Conservation (phyloP, 1,139 yeast species). For the Taiozyma sp. region DNA sequence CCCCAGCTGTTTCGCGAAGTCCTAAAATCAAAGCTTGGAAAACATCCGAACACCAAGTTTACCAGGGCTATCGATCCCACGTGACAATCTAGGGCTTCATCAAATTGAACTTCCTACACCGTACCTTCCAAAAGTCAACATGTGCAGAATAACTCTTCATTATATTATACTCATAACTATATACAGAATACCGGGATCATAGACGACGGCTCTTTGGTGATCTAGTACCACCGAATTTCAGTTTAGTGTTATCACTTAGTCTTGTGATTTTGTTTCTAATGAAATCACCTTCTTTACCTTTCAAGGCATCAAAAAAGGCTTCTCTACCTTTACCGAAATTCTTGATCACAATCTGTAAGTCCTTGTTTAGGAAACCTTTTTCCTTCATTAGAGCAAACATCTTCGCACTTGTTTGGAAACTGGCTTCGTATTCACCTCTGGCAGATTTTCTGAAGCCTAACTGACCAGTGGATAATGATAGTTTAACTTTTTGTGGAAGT, state of each 20-base stretch:
- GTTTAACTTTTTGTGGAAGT: slow-evolving; percentile 71
- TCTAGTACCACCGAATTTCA: slow-evolving; percentile 91
- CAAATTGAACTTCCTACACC: background rate
- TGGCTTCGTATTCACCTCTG: slow-evolving; percentile 91
- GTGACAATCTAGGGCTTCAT: too few species aligned
- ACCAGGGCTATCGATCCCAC: background rate
- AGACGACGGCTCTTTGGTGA: slow-evolving; percentile 82
- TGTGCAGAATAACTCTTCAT: background rate
- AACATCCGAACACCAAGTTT: slow-evolving; percentile 3
- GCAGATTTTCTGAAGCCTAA: slow-evolving; percentile 75
- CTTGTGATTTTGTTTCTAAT: slow-evolving; percentile 63
- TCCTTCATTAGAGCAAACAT: slow-evolving; percentile 71
- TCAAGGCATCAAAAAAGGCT: slow-evolving; percentile 79
- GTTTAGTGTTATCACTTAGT: slow-evolving; percentile 70
- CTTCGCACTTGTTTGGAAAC: slow-evolving; percentile 78
- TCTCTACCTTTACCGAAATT: slow-evolving; percentile 89
- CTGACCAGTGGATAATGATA: slow-evolving; percentile 67
- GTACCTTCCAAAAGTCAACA: background rate
- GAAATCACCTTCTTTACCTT: slow-evolving; percentile 81
- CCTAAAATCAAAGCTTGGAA: too few species aligned
- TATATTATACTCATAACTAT: background rate
- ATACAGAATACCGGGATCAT: slow-evolving; percentile 26
- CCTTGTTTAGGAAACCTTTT: slow-evolving; percentile 47
- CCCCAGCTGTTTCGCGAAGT: background rate
- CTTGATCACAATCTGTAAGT: slow-evolving; percentile 68